These are phyloP conservation scores for Aspergillus costaricaensis DNA, from an alignment of 2,329 filamentous ascomycete species.

Conservation along the genomic window DNA sequence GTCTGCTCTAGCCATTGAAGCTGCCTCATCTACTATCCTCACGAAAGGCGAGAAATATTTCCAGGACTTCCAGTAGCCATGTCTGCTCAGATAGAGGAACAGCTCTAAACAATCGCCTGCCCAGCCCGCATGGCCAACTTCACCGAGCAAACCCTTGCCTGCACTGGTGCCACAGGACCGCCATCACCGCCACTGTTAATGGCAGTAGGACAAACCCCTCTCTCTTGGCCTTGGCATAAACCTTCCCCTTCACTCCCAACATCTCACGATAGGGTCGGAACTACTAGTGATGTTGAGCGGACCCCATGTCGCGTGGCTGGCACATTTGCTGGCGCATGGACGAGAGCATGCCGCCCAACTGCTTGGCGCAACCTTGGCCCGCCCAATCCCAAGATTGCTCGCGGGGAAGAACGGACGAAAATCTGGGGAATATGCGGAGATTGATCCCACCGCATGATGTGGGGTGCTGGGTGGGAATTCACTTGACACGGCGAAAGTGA, in stretches of 20 bases:
- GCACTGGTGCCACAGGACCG: not conserved
- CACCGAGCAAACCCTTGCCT: not conserved
- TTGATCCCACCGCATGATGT: constrained; percentile 2
- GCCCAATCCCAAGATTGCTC: constrained; percentile 13
- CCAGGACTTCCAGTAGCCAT: too few species aligned
- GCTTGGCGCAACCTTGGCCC: constrained; percentile 19
- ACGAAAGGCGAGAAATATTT: too few species aligned
- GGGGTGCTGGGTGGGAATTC: not conserved
- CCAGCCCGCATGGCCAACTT: too few species aligned
- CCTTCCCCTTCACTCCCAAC: not conserved
- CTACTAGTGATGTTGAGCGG: not conserved
- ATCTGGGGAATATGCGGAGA: constrained; percentile 10
- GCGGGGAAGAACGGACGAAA: constrained; percentile 13
- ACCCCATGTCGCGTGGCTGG: constrained; percentile 7
- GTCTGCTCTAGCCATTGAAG: too few species aligned
- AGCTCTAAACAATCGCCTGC: too few species aligned
- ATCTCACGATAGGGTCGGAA: not conserved
- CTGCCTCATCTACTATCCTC: too few species aligned
- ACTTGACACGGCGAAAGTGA: not conserved
- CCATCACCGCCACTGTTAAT: not conserved
- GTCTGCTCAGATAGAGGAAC: too few species aligned
- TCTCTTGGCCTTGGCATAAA: constrained; percentile 1
- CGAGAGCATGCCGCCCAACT: constrained; percentile 8
- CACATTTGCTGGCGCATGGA: constrained; percentile 10
- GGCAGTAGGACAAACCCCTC: not conserved